phyloP scores from a whole-genome alignment of 352 stramenopile species.

The Pythium biforme region DNA sequence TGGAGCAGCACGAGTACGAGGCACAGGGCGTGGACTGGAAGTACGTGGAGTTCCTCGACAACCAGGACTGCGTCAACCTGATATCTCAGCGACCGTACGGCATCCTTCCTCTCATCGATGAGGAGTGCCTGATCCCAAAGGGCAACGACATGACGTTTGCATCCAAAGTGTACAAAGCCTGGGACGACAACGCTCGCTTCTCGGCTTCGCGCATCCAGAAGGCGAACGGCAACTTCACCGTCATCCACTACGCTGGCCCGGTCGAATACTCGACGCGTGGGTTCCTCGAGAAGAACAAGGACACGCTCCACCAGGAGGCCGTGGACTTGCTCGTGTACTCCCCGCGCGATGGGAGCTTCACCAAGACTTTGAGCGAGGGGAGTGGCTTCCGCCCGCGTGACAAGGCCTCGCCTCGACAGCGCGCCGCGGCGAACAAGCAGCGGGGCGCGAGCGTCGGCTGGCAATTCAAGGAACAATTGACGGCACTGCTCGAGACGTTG shows the following conservation, averaged over 20 bases:
- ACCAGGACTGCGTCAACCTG: constrained; percentile 88
- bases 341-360: constrained; percentile 71
- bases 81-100: constrained; percentile 87
- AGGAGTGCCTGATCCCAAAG: constrained; percentile 87
- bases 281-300: constrained; percentile 89
- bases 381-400: constrained; percentile 45
- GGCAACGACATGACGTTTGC: constrained; percentile 79
- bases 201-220: constrained; percentile 76
- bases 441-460: constrained; percentile 75
- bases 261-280: constrained; percentile 76
- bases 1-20: constrained; percentile 84
- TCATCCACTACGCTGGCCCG: constrained; percentile 80
- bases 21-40: constrained; percentile 82
- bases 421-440: constrained; percentile 59
- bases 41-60: constrained; percentile 85
- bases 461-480: constrained; percentile 87
- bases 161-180: constrained; percentile 79
- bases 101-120: constrained; percentile 83
- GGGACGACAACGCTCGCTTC: constrained; percentile 61
- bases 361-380: constrained; percentile 63
- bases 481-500: constrained; percentile 67
- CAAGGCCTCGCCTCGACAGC: constrained; percentile 59
- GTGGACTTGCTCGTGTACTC: constrained; percentile 79
- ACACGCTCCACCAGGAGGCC: constrained; percentile 77
- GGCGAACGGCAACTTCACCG: constrained; percentile 65